Evolutionary conservation across 352 stramenopile species (phyloP).

Genomic region (Globisporangium cylindrosporum): DNA sequence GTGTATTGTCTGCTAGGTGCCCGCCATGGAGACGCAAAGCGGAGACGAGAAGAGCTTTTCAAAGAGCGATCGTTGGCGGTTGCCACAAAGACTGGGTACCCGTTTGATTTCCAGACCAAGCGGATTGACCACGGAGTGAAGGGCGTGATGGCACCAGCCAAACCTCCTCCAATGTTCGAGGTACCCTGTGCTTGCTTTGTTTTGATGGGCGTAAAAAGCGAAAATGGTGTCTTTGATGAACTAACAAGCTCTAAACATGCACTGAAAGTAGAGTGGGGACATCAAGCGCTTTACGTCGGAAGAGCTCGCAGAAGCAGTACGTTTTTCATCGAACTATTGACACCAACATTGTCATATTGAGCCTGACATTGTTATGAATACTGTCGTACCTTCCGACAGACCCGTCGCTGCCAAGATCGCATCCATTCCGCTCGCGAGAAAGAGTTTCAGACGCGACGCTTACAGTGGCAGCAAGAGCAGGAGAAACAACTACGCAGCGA

Average conservation of each 20-base stretch:
- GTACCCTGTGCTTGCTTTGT: not conserved
- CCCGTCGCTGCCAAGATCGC: constrained; percentile 48
- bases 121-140: constrained; percentile 9
- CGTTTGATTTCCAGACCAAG: constrained; percentile 28
- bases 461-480: constrained; percentile 27
- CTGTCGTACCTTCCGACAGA: constrained; percentile 22
- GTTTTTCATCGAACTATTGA: not conserved
- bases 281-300: constrained; percentile 16
- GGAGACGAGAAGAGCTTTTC: constrained; percentile 44
- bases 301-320: constrained; percentile 36
- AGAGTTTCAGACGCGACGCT: constrained; percentile 22
- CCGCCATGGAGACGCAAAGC: constrained; percentile 52
- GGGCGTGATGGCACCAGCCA: not conserved
- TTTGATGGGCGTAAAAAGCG: no score
- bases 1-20: constrained; percentile 30
- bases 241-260: not conserved
- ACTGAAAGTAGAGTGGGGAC: not conserved
- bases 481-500: constrained; percentile 35
- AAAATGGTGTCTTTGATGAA: no score
- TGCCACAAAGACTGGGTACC: constrained; percentile 43
- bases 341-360: not conserved
- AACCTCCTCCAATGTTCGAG: not conserved
- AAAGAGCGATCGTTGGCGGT: constrained; percentile 43
- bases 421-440: constrained; percentile 42
- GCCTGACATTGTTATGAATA: not conserved